Evolutionary conservation across 2,329 filamentous ascomycete species (phyloP).

Genomic region (Albophoma yamanashiensis): DNA sequence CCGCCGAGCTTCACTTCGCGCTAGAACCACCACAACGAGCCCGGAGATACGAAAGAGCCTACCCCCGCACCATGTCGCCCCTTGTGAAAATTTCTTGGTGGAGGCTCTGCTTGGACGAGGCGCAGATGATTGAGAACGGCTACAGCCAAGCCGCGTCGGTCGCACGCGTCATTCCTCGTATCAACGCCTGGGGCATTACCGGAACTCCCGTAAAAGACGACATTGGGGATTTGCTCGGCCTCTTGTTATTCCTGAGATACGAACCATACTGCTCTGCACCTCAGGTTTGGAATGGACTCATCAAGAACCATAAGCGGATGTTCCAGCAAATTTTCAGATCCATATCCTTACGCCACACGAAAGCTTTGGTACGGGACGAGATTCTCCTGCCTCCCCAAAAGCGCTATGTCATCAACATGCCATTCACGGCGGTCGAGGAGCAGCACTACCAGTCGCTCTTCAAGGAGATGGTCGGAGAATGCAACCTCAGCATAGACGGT

Average conservation of each 20-base stretch:
- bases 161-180: slow-evolving; percentile 66
- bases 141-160: slow-evolving; percentile 75
- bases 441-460: slow-evolving; percentile 76
- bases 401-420: slow-evolving; percentile 77
- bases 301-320: slow-evolving; percentile 45
- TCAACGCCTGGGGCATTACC: slow-evolving; percentile 86
- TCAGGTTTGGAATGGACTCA: slow-evolving; percentile 58
- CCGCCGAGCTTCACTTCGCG: slow-evolving; percentile 70
- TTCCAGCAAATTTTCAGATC: slow-evolving; percentile 60
- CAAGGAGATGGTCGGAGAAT: slow-evolving; percentile 61
- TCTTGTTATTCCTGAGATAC: slow-evolving; percentile 71
- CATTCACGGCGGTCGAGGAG: slow-evolving; percentile 84
- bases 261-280: slow-evolving; percentile 60
- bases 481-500: slow-evolving; percentile 55
- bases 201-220: slow-evolving; percentile 78
- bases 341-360: slow-evolving; percentile 77
- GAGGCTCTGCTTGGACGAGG: slow-evolving; percentile 67
- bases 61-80: slow-evolving; percentile 59
- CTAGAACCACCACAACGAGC: slow-evolving; percentile 56
- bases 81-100: slow-evolving; percentile 79
- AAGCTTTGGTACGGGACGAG: slow-evolving; percentile 68
- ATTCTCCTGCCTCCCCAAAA: slow-evolving; percentile 72
- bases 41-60: slow-evolving; percentile 54
- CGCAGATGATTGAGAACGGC: slow-evolving; percentile 89
- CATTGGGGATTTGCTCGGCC: slow-evolving; percentile 65